Base-by-base conservation (phyloP, 2,329 filamentous ascomycete species). In the Graphium sp. region DNA sequence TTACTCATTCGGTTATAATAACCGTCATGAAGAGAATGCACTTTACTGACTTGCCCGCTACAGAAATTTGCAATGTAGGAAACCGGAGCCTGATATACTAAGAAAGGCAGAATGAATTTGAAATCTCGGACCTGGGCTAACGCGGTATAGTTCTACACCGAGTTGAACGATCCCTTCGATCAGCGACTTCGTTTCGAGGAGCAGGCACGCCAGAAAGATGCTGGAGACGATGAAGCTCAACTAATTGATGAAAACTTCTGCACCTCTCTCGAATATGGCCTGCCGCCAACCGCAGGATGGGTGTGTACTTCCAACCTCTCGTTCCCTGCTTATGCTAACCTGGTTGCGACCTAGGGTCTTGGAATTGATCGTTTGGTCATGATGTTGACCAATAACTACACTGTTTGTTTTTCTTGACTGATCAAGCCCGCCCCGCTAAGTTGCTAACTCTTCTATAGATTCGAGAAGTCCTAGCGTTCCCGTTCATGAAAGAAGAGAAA, bases 161-260 rank as follows among this genome's bases (percentile, higher is more conserved):
- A 98, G 71, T 75, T 98, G 67, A 57, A 57, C 64, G 82, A 94
- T 45, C 84, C 87, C 32, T 87, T 92, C 45, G 85, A 94, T 54
- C 89, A 98, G 62, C 73, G 89, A 36, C 58, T 87, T 37, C 74
- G 84, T 14, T 57, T 57, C 38, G 84, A 93, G 53, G 87, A 95
- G 69, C 89, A 98, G 58, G 87, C 85, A 5, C 68, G 73, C 43
- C 85, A 95, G 62, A 95, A 95, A 70, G 83, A 74, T 6, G 82
- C 92, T 57, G 89, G 91, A 47, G 91, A 98, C 40, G 84, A 95
- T 42, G 91, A 98, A 59, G 91, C 87, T 2, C 89, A 95, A 59
- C 61, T 89, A 41, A 74, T 95, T 31, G 91, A 98, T 43, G 87
- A 95, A 68, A 91, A 81, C 43, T 95, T 95, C 66, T 81, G 84